phyloP scores from a whole-genome alignment of 352 stramenopile species.

The Globisporangium spiculum region DNA sequence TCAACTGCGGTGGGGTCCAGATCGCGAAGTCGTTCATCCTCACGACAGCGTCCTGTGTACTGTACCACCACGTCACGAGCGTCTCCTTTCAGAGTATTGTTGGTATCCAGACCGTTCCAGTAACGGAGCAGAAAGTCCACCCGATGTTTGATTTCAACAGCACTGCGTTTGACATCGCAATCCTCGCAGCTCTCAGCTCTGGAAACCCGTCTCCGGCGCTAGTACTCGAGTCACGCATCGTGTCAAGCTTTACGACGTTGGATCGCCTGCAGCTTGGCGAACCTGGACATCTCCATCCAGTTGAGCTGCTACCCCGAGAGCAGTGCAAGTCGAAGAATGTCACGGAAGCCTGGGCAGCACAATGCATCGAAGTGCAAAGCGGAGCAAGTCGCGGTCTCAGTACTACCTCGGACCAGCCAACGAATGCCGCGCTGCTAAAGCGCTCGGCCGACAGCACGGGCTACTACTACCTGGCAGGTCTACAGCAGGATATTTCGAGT shows the following conservation, averaged over 20 bases:
- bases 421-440: constrained; percentile 8
- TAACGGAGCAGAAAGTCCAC: not conserved
- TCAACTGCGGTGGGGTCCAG: constrained; percentile 5
- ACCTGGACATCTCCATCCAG: not conserved
- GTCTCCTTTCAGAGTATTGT: not conserved
- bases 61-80: not conserved
- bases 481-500: constrained; percentile 1
- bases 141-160: not conserved
- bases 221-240: not conserved
- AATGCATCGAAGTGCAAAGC: not conserved
- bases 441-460: not conserved
- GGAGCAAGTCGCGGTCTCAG: not conserved
- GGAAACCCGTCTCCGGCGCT: not conserved
- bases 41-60: constrained; percentile 11
- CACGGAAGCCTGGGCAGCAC: not conserved
- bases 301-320: not conserved
- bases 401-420: not conserved
- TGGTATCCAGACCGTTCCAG: not conserved
- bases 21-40: constrained; percentile 13
- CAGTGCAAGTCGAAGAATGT: not conserved
- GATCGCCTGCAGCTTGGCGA: not conserved
- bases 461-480: not conserved
- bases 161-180: not conserved
- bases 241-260: not conserved
- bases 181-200: not conserved